These are phyloP conservation scores for Luffa aegyptiaca DNA, from an alignment of 306 rosid species.

Conservation along the genomic window DNA sequence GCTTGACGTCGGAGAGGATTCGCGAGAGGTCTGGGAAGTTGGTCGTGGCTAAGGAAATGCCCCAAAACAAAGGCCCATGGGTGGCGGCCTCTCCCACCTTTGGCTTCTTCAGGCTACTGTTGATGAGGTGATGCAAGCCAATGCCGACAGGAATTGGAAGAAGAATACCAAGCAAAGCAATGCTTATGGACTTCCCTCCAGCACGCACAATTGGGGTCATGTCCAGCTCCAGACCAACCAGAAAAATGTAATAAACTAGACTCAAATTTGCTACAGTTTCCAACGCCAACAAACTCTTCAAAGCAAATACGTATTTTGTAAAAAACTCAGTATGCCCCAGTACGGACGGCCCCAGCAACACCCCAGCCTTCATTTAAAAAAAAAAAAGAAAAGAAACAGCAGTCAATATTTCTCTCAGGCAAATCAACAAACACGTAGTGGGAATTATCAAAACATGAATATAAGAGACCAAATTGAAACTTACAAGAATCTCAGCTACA, in stretches of 20 bases:
- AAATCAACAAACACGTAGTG: not conserved
- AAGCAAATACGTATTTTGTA: not conserved
- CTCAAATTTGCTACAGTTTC: slow-evolving; percentile 24
- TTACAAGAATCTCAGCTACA: slow-evolving; percentile 29
- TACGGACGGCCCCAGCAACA: slow-evolving; percentile 21
- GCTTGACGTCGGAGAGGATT: slow-evolving; percentile 31
- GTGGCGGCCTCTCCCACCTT: not conserved
- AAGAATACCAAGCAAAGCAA: slow-evolving; percentile 25
- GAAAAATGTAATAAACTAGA: slow-evolving; percentile 28
- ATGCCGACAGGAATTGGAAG: slow-evolving; percentile 17
- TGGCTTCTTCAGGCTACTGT: not conserved
- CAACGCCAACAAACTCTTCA: not conserved
- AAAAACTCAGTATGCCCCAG: not conserved
- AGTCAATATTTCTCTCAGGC: not conserved
- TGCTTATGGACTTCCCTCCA: slow-evolving; percentile 16
- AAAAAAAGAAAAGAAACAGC: not conserved
- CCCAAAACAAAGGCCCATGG: slow-evolving; percentile 27
- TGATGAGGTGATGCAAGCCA: slow-evolving; percentile 6
- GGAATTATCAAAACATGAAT: not conserved
- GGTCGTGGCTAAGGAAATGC: slow-evolving; percentile 24
- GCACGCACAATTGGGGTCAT: slow-evolving; percentile 16
- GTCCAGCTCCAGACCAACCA: slow-evolving; percentile 36
- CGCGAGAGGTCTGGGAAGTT: slow-evolving; percentile 32
- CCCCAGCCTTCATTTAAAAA: slow-evolving; percentile 20
- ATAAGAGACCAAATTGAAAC: not conserved